These are phyloP conservation scores for Penicillium hordei DNA, from an alignment of 2,329 filamentous ascomycete genomes.

Conservation along the genomic window DNA sequence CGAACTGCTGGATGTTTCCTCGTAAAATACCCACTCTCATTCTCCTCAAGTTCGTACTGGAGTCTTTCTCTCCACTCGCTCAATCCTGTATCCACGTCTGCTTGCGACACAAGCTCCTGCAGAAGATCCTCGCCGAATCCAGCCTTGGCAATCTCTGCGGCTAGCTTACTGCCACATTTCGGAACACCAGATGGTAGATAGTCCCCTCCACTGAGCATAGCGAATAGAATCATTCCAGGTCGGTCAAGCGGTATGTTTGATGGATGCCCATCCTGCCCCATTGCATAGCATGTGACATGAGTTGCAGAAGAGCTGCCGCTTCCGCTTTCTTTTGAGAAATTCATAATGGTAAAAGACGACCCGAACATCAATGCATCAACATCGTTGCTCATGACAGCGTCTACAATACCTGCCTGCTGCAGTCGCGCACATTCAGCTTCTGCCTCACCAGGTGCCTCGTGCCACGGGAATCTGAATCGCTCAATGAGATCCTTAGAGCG, in stretches of 20 bases:
- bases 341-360: conserved; percentile 72
- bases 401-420: conserved; percentile 77
- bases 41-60: conserved; percentile 74
- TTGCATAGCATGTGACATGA: conserved; percentile 80
- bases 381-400: conserved; percentile 93
- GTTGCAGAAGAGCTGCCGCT: conserved; percentile 66
- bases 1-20: conserved; percentile 70
- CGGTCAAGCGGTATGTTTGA: conserved; percentile 60
- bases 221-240: conserved; percentile 90
- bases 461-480: conserved; percentile 78
- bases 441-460: conserved; percentile 89
- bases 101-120: conserved; percentile 58
- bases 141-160: conserved; percentile 84
- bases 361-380: conserved; percentile 98
- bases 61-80: conserved; percentile 70
- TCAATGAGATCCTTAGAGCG: conserved; percentile 81
- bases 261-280: conserved; percentile 19
- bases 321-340: conserved; percentile 74
- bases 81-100: conserved; percentile 43
- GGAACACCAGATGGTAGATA: conserved; percentile 87
- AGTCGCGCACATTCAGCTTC: conserved; percentile 93
- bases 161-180: conserved; percentile 82
- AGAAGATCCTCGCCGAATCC: conserved; percentile 75
- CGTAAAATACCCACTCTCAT: conserved; percentile 78
- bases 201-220: conserved; percentile 92